Evolutionary conservation across 768 basidiomycete species (phyloP), one percentile per base, ranked within the genome.

Genomic region (Royoungia palumana): DNA sequence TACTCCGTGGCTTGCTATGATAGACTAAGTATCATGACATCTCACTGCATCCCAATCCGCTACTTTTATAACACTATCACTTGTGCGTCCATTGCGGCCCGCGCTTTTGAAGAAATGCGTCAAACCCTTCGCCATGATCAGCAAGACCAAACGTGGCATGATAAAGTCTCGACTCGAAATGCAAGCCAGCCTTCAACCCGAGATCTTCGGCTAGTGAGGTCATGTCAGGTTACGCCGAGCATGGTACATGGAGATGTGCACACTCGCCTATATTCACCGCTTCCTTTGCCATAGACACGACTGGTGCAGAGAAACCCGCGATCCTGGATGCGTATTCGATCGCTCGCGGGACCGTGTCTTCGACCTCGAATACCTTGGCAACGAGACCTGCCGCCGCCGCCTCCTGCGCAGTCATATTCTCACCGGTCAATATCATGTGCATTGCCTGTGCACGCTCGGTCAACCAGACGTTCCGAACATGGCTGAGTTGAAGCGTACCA

Each of bases 381-480:
- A 79, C 72, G n/a, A 81, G 61, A 2, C 80, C 80, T 43, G 73
- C 74, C 4, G 63, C 61, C 25, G 67, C 70, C 0, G 79, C 80
- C 42, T 78, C 72, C 24, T 67, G 59, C 0, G 77, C 79, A 13
- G 67, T 61, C 13, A 81, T 67, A 56, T 60, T 73, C 36, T 73
- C 66, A 2, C 79, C 78, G 0, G 80, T 79, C 24, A 80, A 56
- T 47, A 79, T 73, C 65, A 81, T 70, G 53, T 81, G 79, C 78
- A 81, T 81, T 6, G 80, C 79, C 59, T 77, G 43, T 40, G 4
- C 39, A 40, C 2, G 3, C 7, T 28, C 11, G 27, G 6, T 28
- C 27, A 10, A 10, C 8, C 27, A 28, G 5, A 2, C 11, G 27
- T 28, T 9, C 8, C 11, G 27, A 9, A 6, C 11, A 6, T 10